Evolutionary conservation across 306 rosid genomes (phyloP).

Genomic region (Gastrolobium villosum): DNA sequence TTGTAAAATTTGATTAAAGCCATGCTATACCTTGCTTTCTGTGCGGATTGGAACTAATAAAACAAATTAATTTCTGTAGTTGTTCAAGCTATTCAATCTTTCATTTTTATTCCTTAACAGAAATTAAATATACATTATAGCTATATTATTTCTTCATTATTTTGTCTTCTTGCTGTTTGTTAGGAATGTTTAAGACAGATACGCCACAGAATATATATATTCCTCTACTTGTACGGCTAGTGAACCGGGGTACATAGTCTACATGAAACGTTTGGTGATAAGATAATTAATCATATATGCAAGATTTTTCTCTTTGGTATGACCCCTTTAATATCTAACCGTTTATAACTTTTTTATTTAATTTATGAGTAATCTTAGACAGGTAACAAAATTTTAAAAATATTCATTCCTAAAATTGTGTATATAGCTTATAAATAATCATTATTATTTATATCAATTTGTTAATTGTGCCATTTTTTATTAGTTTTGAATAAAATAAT

Average conservation of each 20-base stretch:
- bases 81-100: not conserved
- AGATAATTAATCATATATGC: not conserved
- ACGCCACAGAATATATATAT: not conserved
- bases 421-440: no score
- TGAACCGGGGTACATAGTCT: not conserved
- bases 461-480: no score
- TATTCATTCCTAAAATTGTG: not conserved
- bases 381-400: not conserved
- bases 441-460: no score
- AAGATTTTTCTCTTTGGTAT: constrained; percentile 14
- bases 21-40: not conserved
- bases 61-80: not conserved
- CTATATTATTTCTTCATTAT: constrained; percentile 24
- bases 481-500: no score
- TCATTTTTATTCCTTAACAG: constrained; percentile 13
- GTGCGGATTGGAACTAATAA: not conserved
- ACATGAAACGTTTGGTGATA: not conserved
- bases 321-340: not conserved
- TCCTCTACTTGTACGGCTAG: not conserved
- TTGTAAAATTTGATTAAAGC: not conserved
- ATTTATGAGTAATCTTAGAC: not conserved
- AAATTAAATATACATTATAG: constrained; percentile 31
- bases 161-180: constrained; percentile 66
- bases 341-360: not conserved
- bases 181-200: constrained; percentile 46